These are phyloP conservation scores for Tetragonia tetragonoides DNA, from an alignment of 148 eudicot species.

Conservation along the genomic window DNA sequence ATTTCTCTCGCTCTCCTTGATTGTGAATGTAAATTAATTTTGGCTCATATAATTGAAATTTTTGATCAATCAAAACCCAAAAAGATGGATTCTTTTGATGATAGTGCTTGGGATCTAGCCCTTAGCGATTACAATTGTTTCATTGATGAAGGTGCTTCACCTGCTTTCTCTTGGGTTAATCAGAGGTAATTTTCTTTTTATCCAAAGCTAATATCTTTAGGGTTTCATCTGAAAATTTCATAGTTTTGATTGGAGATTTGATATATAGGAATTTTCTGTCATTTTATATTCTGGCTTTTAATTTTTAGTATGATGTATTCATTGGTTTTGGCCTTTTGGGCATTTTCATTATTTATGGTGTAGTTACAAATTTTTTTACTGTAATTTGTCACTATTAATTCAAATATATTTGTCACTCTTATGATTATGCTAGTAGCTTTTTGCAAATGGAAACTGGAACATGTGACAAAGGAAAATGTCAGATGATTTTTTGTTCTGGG, in stretches of 20 bases:
- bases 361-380: no score
- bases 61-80: background rate
- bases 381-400: no score
- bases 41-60: background rate
- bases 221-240: background rate
- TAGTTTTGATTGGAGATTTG: background rate
- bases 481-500: no score
- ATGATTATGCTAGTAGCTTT: no score
- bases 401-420: no score
- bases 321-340: no score
- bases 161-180: conserved; percentile 49
- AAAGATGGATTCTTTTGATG: conserved; percentile 51
- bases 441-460: no score
- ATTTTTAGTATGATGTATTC: background rate
- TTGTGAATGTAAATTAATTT: background rate
- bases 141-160: conserved; percentile 48
- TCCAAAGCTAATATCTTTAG: background rate
- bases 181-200: conserved; percentile 35
- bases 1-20: background rate
- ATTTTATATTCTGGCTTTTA: background rate
- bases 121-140: conserved; percentile 40
- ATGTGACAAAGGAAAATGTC: no score
- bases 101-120: conserved; percentile 40
- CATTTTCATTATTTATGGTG: no score
- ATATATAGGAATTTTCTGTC: background rate